Evolutionary conservation across 768 basidiomycete species (phyloP), one percentile per base, ranked within the genome.

Genomic region (Rhodotorula babjevae): DNA sequence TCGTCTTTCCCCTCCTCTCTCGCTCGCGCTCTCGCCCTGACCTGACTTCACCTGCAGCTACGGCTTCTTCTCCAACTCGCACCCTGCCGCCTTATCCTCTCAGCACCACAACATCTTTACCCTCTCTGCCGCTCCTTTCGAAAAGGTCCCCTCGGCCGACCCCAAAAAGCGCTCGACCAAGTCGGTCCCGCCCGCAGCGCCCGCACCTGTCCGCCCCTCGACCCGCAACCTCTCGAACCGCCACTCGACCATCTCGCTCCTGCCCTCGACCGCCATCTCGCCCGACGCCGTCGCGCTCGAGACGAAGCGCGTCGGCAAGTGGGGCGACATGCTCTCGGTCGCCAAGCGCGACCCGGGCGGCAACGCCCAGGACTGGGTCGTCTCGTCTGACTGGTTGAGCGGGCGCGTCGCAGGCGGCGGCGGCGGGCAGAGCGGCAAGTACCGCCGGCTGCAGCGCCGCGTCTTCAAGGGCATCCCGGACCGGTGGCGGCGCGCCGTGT

Each of bases 391-490:
- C 7, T 63, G 69, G 70, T 68, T 70, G 71, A 59, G n/a, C 14
- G 68, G 69, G 7, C 50, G 65, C 27, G n/a, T 18, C 19, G 55
- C 56, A 0, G 61, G 56, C 4, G 65, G 49, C 23, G 67, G 68
- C 25, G 71, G 74, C 52, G 36, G 50, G 21, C 50, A 49, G 19
- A 63, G 60, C 23, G 67, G 77, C 27, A 76, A 71, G 70, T 78
- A 77, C 65, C 61, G 60, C 25, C 61, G 80, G 80, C 71, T 82
- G 29, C 85, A 89, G 46, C 82, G 86, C 75, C 85, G 95, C 44
- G 87, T 89, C 64, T 97, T 91, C 84, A 99, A 99, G 80, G 96
- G 96, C 67, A 88, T 98, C 44, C 96, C 96, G 4, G 95, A 98
- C 81, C 86, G 93, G 61, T 99, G 96, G 96, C 85, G 96, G 55